Percentiles rank a stretch among this genome's conserved stretches.
phyloP scores from a whole-genome alignment of 371 early-diverging fungal species.

The Batkoa obscura region DNA sequence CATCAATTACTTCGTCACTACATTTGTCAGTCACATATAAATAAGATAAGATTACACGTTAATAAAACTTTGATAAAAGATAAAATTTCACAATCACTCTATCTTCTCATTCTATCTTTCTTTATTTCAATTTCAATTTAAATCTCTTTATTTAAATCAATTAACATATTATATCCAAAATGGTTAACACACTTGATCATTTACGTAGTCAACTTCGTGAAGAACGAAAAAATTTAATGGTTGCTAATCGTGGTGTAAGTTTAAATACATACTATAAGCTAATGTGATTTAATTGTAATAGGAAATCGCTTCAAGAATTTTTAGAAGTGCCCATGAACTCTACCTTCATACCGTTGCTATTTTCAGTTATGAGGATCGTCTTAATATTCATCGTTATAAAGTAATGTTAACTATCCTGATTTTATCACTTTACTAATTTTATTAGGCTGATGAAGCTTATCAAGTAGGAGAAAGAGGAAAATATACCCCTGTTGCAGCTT shows the following conservation, averaged over 20 bases:
- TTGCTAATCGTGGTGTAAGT: constrained; percentile 43
- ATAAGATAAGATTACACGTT: too few species aligned
- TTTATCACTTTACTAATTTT: background rate
- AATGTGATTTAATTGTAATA: constrained; percentile 7
- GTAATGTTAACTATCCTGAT: constrained; percentile 20
- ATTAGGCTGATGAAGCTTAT: constrained; percentile 86
- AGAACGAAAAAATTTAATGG: constrained; percentile 30
- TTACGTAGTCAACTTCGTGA: constrained; percentile 24
- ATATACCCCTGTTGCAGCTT: constrained; percentile 82
- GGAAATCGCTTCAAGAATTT: constrained; percentile 86
- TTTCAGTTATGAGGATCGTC: constrained; percentile 75
- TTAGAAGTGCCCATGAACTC: constrained; percentile 79
- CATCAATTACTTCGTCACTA: too few species aligned
- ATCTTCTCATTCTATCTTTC: too few species aligned
- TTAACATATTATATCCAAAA: too few species aligned
- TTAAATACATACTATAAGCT: background rate
- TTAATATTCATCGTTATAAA: constrained; percentile 78
- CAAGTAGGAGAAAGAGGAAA: constrained; percentile 67
- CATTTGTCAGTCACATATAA: too few species aligned
- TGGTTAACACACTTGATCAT: background rate
- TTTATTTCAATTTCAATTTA: too few species aligned
- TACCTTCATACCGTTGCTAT: constrained; percentile 77
- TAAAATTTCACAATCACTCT: too few species aligned
- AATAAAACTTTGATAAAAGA: too few species aligned
- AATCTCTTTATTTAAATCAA: too few species aligned